Evolutionary conservation across 2,329 filamentous ascomycete genomes (phyloP).

Genomic region (Monosporascus ibericus): DNA sequence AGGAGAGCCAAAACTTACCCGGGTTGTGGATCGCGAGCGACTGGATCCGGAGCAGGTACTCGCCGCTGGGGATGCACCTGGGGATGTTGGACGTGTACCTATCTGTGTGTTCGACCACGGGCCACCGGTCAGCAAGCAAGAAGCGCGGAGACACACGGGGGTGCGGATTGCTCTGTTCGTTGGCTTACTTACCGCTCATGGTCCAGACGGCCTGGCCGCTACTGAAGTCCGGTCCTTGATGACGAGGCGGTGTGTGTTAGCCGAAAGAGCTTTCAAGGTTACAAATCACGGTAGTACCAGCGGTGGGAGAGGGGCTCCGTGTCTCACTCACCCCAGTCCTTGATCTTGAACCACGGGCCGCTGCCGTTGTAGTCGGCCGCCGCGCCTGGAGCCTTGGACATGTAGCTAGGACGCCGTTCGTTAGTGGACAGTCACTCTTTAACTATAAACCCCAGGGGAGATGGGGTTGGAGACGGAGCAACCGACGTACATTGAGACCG

Average conservation of each 20-base stretch:
- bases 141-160: too few species aligned
- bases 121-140: too few species aligned
- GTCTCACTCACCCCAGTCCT: constrained; percentile 25
- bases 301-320: too few species aligned
- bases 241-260: background rate
- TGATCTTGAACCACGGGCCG: constrained; percentile 36
- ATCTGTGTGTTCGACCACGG: constrained; percentile 6
- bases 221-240: constrained; percentile 25
- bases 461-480: constrained; percentile 2
- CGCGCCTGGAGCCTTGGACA: constrained; percentile 31
- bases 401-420: constrained; percentile 26
- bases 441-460: background rate
- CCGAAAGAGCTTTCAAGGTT: too few species aligned
- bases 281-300: too few species aligned
- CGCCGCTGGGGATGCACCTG: constrained; percentile 44
- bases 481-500: constrained; percentile 25
- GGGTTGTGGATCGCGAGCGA: constrained; percentile 55
- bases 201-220: constrained; percentile 28
- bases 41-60: constrained; percentile 55
- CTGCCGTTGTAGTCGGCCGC: constrained; percentile 32
- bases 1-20: constrained; percentile 7
- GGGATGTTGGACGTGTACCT: constrained; percentile 40
- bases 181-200: constrained; percentile 22
- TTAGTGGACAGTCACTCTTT: background rate
- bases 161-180: too few species aligned